A percentile compares a stretch with the other conserved stretches of the same genome.
Conservation (phyloP, 1,284 basidiomycete genomes). For the Gastroboletus turbinatus region DNA sequence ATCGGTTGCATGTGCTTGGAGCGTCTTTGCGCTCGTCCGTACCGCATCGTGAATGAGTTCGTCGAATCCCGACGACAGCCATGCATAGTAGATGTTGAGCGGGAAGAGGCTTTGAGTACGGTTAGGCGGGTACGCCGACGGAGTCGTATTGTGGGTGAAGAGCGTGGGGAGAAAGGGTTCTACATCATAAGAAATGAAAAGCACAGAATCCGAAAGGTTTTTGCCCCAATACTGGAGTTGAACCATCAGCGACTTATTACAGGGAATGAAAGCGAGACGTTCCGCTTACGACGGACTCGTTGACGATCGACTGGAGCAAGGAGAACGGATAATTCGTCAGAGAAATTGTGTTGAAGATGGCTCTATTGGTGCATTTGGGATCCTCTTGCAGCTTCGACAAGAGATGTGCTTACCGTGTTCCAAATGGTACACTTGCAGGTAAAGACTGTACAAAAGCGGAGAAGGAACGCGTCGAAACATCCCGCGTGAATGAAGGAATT, state of each 20-base stretch:
- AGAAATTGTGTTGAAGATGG: slow-evolving; percentile 19
- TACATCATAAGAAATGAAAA: slow-evolving; percentile 44
- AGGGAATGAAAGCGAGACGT: neutral
- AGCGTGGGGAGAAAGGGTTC: slow-evolving; percentile 54
- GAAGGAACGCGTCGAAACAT: slow-evolving; percentile 37
- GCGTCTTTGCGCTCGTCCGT: slow-evolving; percentile 36
- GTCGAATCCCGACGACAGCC: slow-evolving; percentile 39
- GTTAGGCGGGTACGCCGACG: slow-evolving; percentile 49
- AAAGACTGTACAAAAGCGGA: slow-evolving; percentile 26
- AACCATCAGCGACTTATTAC: neutral
- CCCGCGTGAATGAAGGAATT: slow-evolving; percentile 32
- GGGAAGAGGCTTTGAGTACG: slow-evolving; percentile 43
- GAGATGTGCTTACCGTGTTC: slow-evolving; percentile 4
- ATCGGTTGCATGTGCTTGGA: slow-evolving; percentile 24
- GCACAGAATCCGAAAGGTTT: slow-evolving; percentile 20
- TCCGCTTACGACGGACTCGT: slow-evolving; percentile 15
- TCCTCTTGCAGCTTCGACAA: neutral
- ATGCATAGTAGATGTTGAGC: slow-evolving; percentile 49
- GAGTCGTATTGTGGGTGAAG: slow-evolving; percentile 39
- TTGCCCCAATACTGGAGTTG: slow-evolving; percentile 7
- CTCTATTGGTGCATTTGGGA: neutral
- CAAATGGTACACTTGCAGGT: neutral
- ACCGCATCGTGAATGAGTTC: slow-evolving; percentile 40
- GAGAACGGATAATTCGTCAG: slow-evolving; percentile 1
- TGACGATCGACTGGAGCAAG: slow-evolving; percentile 11